Conservation (phyloP, 345 rosid species). For the Hirschfeldia incana region DNA sequence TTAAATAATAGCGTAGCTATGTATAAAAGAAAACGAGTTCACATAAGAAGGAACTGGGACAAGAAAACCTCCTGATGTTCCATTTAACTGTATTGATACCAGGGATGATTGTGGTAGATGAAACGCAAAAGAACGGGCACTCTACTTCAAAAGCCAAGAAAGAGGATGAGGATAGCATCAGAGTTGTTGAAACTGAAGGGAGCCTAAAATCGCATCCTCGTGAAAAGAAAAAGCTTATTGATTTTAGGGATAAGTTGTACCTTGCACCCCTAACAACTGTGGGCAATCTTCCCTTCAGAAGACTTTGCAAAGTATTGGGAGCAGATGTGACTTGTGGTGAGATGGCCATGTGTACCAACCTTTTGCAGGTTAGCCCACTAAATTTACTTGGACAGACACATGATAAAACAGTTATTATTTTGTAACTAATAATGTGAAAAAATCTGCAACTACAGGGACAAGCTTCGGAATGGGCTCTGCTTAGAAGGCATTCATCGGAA, state of each 20-base stretch:
- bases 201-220: slow-evolving; percentile 70
- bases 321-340: slow-evolving; percentile 96
- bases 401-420: background rate
- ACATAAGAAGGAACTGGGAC: background rate
- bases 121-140: slow-evolving; percentile 25
- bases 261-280: slow-evolving; percentile 97
- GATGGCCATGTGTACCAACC: slow-evolving; percentile 98
- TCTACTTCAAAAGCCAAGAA: slow-evolving; percentile 32
- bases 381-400: slow-evolving; percentile 6
- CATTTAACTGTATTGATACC: slow-evolving; percentile 29
- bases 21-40: background rate
- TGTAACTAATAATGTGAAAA: background rate
- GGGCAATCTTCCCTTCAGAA: slow-evolving; percentile 95
- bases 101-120: slow-evolving; percentile 45
- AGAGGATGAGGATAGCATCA: slow-evolving; percentile 34
- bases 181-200: slow-evolving; percentile 49
- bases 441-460: slow-evolving; percentile 60
- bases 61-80: slow-evolving; percentile 12
- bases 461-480: slow-evolving; percentile 99
- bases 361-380: slow-evolving; percentile 68
- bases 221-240: slow-evolving; percentile 78
- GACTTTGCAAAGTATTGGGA: slow-evolving; percentile 89
- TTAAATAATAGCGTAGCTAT: background rate
- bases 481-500: slow-evolving; percentile 85
- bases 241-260: slow-evolving; percentile 81